A percentile compares a stretch with the other conserved stretches of the same genome.
These are phyloP conservation scores for Telopea speciosissima DNA, from an alignment of 177 flowering plant species.

Conservation along the genomic window DNA sequence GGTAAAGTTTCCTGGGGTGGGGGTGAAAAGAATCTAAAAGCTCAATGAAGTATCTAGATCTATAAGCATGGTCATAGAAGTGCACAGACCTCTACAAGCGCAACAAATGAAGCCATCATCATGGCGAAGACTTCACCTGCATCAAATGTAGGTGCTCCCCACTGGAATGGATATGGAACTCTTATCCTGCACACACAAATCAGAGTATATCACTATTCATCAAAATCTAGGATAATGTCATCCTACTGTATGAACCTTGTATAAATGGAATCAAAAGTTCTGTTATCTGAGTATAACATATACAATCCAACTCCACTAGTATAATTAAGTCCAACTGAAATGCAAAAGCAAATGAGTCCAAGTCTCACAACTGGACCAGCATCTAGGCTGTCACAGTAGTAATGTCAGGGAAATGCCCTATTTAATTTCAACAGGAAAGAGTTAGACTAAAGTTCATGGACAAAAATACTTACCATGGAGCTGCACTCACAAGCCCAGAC, in stretches of 20 bases:
- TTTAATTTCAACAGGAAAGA: too few species aligned
- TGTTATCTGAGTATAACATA: too few species aligned
- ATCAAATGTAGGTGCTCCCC: slow-evolving; percentile 88
- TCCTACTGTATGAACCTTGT: too few species aligned
- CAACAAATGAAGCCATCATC: slow-evolving; percentile 85
- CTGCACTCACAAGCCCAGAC: slow-evolving; percentile 75
- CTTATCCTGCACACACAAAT: slow-evolving; percentile 58
- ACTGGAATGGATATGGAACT: slow-evolving; percentile 93
- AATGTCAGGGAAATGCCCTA: too few species aligned
- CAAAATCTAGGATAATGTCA: not conserved
- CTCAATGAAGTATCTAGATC: too few species aligned
- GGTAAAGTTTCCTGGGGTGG: too few species aligned
- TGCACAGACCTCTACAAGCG: slow-evolving; percentile 72
- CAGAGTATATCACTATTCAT: not conserved
- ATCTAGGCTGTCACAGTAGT: not conserved
- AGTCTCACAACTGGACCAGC: not conserved
- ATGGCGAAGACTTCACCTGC: slow-evolving; percentile 91
- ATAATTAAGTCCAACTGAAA: too few species aligned
- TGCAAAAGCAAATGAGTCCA: not conserved
- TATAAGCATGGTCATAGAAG: not conserved
- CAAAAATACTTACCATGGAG: slow-evolving; percentile 66
- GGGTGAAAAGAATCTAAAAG: too few species aligned
- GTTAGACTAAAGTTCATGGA: too few species aligned
- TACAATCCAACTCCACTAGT: too few species aligned
- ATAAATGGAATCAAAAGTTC: too few species aligned